Evolutionary conservation across 2,329 filamentous ascomycete genomes (phyloP), one percentile per base, ranked within the genome.

Genomic region (Scedosporium aurantiacum): DNA sequence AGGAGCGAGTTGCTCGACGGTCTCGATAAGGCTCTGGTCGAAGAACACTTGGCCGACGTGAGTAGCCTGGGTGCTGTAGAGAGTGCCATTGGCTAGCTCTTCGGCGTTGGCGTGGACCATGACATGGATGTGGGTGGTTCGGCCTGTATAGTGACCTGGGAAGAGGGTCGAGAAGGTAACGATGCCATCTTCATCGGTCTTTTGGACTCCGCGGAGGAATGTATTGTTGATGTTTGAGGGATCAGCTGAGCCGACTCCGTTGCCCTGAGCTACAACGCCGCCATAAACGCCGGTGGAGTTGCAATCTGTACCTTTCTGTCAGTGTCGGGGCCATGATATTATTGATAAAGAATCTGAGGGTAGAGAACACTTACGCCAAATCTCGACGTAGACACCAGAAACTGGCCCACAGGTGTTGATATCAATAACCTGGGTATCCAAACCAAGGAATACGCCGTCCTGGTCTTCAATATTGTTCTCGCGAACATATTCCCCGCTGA

Each of bases 11-110:
- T 67, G 67, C 63, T 82, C 78, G 60, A 85, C 81, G 23, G 71
- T 65, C n/a, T 68, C 64, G 63, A 82, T 76, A 41, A 85, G 75
- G 64, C 75, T 74, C 67, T 83, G 78, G 70, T 85, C 82, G 68
- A 84, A 82, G 75, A 82, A 87, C 63, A 84, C 70, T 69, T 87
- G 84, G 18, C 84, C 83, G 41, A 85, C 77, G 70, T 87, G 82
- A 1, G 79, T 76, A 55, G 80, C 76, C 37, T 72, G 75, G 25
- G 78, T 75, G 63, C 76, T 78, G 32, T 72, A 69, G 63, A 82
- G 73, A 62, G 81, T 84, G 65, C 76, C 74, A 72, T 84, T 83
- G 56, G 74, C 65, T 52, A 76, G 73, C 5, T 76, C 67, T 10
- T 69, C 70, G 28, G 71, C 70, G 60, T 69, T 65, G 61, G 64